phyloP scores from a whole-genome alignment of 2,329 filamentous ascomycete species.

The Colletotrichum sp. region DNA sequence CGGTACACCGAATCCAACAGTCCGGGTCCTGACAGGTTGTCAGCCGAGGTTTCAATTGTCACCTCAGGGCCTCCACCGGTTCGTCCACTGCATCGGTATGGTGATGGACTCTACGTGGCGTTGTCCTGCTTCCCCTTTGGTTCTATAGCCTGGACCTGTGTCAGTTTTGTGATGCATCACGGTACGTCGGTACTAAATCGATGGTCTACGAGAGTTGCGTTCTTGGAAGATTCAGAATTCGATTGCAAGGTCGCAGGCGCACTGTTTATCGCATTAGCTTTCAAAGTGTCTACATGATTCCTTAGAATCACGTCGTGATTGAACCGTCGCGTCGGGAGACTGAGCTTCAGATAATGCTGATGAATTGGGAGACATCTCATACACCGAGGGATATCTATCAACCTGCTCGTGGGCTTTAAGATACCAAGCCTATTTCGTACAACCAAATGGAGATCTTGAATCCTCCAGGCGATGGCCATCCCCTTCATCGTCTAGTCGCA shows the following conservation, averaged over 20 bases:
- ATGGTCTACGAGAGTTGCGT: neutral
- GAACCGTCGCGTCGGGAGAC: neutral
- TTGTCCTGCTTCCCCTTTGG: neutral
- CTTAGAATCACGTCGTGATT: neutral
- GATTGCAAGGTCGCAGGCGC: neutral
- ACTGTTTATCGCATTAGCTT: neutral
- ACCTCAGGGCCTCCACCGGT: neutral
- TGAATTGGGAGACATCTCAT: neutral
- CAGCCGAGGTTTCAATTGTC: neutral
- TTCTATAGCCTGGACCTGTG: neutral
- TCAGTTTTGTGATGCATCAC: neutral
- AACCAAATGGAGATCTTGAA: neutral
- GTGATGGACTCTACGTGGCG: neutral
- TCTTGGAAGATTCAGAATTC: neutral
- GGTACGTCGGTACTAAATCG: neutral
- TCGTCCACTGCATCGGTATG: neutral
- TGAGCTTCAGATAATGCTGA: neutral
- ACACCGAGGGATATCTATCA: rapidly evolving
- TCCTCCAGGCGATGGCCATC: neutral
- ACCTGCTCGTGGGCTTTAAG: neutral
- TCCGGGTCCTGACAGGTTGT: neutral
- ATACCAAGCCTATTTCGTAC: neutral
- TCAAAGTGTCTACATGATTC: neutral
- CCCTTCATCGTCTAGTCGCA: neutral
- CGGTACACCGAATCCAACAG: neutral